Base-by-base conservation (phyloP, 1,284 basidiomycete species). In the Mrakiaceae sp. region DNA sequence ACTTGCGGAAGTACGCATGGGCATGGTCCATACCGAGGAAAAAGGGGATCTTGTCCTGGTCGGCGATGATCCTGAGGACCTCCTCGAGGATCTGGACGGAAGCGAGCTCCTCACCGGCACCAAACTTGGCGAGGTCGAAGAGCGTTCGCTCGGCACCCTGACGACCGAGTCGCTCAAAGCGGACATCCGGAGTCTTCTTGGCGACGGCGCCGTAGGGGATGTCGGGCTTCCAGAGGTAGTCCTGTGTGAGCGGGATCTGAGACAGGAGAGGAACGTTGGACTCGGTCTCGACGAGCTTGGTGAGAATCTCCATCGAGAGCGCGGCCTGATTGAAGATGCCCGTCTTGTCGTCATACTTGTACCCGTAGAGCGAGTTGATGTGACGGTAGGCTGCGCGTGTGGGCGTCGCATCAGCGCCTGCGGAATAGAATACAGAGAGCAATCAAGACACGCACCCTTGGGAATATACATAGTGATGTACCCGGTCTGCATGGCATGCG, bases 401-500 rank as follows among this genome's bases (percentile, higher is more conserved):
- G 27, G 27, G 27, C 27, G 27, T 27, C 27, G 27, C 27, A 3
- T 55, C 12, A 48, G 2, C 40, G 9, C 14, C 16, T 48, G 8
- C 40, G 27, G 2, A 40, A 50, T 8, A 42, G 27, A 7, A 3
- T 8, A 42, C n/a, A 42, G 14, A 42, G 62, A 39, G 47, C 64
- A 39, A 51, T 10, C 14, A n/a, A 9, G 40, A 60, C 11, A 68
- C 80, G 49, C 54, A 88, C 88, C 83, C 76, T 85, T 79, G 3
- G 93, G 91, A n/a, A 92, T 81, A 74, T 95, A 97, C 55, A 96
- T 76, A 42, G 94, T 89, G 50, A 95, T 80, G 88, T 89, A 96
- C 12, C 83, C 82, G 43, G 83, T 82, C 11, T 83, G 79, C 39
- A 83, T 72, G 12, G 86, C 86, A 52, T 60, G 57, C 11, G 88